A percentile compares a stretch with the other conserved stretches of the same genome.
Conservation (phyloP, 2,329 filamentous ascomycete species). For the Sphaerostilbella broomeana region DNA sequence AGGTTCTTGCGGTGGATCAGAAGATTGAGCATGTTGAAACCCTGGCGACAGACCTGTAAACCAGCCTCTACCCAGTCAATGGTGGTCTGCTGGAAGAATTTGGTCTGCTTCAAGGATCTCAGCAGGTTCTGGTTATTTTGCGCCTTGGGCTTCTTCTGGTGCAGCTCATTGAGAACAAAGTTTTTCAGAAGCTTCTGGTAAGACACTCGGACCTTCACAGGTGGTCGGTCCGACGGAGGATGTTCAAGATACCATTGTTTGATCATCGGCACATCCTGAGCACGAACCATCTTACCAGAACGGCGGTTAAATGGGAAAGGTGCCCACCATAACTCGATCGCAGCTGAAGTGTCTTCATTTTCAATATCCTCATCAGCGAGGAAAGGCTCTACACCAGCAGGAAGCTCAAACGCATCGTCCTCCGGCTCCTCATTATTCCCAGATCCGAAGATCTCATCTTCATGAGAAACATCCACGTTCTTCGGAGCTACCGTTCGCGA, state of each 20-base stretch:
- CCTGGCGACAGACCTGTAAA: constrained; percentile 93
- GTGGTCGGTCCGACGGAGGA: constrained; percentile 74
- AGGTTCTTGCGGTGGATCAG: constrained; percentile 97
- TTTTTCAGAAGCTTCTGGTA: constrained; percentile 98
- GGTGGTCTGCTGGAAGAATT: constrained; percentile 98
- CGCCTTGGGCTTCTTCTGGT: constrained; percentile 92
- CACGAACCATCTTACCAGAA: constrained; percentile 91
- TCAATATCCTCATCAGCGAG: constrained; percentile 82
- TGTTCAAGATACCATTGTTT: constrained; percentile 99
- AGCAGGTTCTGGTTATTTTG: constrained; percentile 91
- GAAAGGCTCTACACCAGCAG: constrained; percentile 76
- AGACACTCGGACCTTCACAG: constrained; percentile 94
- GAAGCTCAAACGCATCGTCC: constrained; percentile 80
- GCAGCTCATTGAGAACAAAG: constrained; percentile 91
- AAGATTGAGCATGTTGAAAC: constrained; percentile 98
- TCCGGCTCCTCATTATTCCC: constrained; percentile 68
- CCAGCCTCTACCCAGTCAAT: constrained; percentile 99
- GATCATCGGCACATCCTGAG: constrained; percentile 91
- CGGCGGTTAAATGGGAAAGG: constrained; percentile 92
- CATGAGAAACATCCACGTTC: constrained; percentile 85
- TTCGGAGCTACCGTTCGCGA: constrained; percentile 89
- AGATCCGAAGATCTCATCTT: constrained; percentile 84
- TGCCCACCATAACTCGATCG: constrained; percentile 96
- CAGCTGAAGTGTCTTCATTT: constrained; percentile 81
- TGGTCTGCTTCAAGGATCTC: constrained; percentile 85